A percentile compares a stretch with the other conserved stretches of the same genome.
These are phyloP conservation scores for Mycena olivaceomarginata DNA, from an alignment of 768 basidiomycete genomes.

Conservation along the genomic window DNA sequence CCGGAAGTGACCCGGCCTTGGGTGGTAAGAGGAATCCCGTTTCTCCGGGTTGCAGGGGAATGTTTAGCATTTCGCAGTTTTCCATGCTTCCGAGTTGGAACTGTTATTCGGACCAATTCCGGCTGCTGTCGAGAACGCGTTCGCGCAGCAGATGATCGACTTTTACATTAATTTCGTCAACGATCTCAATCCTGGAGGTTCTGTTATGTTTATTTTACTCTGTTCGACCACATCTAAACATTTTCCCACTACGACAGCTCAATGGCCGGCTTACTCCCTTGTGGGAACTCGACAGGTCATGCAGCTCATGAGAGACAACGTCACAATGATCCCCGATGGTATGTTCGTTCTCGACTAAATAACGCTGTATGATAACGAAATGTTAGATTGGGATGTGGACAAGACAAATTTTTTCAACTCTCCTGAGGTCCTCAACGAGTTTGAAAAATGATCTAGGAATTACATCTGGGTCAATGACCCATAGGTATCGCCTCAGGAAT, in stretches of 20 bases:
- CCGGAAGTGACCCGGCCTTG: slow-evolving; percentile 66
- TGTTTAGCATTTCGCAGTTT: slow-evolving; percentile 55
- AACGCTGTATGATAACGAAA: not conserved
- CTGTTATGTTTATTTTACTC: not conserved
- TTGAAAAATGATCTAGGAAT: slow-evolving; percentile 61
- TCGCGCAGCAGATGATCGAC: slow-evolving; percentile 69
- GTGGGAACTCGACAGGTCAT: slow-evolving; percentile 59
- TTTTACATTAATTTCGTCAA: slow-evolving; percentile 76
- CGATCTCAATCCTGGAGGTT: slow-evolving; percentile 74
- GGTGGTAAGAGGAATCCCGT: slow-evolving; percentile 62
- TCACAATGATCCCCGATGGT: slow-evolving; percentile 75
- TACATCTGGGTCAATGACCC: no score
- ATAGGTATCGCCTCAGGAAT: not conserved
- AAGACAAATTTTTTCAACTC: slow-evolving; percentile 66
- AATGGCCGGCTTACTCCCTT: slow-evolving; percentile 67
- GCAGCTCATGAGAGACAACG: slow-evolving; percentile 70
- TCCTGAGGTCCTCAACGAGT: slow-evolving; percentile 61
- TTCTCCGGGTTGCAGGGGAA: not conserved
- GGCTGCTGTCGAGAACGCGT: slow-evolving; percentile 61
- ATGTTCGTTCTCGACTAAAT: slow-evolving; percentile 30
- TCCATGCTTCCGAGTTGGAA: slow-evolving; percentile 69
- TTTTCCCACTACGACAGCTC: slow-evolving; percentile 50
- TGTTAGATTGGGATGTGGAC: slow-evolving; percentile 62
- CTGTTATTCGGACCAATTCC: slow-evolving; percentile 71
- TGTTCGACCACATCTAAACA: not conserved